Evolutionary conservation across 1,139 yeast genomes (phyloP).

Genomic region (Hanseniaspora gamundiae): DNA sequence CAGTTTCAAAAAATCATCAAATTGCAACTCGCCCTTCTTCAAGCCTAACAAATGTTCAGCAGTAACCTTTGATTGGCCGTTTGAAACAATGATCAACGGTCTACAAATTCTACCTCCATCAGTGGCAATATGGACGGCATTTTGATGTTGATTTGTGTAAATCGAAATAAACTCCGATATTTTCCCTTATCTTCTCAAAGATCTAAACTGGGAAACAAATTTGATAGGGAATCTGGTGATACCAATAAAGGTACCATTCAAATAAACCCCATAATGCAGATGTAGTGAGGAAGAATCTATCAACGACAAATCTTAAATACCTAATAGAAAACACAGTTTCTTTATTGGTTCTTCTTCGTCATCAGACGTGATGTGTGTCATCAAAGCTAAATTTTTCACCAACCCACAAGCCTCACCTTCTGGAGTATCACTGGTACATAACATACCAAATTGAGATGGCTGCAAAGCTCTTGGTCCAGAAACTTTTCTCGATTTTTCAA

Average conservation of each 20-base stretch:
- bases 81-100: constrained; percentile 78
- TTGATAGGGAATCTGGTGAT: constrained; percentile 74
- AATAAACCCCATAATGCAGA: constrained; percentile 68
- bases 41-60: constrained; percentile 56
- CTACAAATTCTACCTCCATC: constrained; percentile 99
- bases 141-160: constrained; percentile 78
- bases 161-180: constrained; percentile 86
- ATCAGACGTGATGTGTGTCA: constrained; percentile 98
- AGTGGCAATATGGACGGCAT: constrained; percentile 92
- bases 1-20: constrained; percentile 74
- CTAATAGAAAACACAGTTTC: constrained; percentile 64
- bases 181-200: constrained; percentile 71
- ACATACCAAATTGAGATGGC: constrained; percentile 98
- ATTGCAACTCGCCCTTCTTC: constrained; percentile 58
- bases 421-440: constrained; percentile 97
- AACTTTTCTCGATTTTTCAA: constrained; percentile 93
- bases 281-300: constrained; percentile 81
- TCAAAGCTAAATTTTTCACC: constrained; percentile 87
- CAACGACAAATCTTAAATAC: constrained; percentile 76
- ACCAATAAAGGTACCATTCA: constrained; percentile 91
- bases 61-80: constrained; percentile 57
- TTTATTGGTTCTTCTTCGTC: constrained; percentile 88
- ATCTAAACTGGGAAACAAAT: constrained; percentile 70
- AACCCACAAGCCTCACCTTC: constrained; percentile 99
- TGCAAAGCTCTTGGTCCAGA: constrained; percentile 98